Evolutionary conservation across 2,329 filamentous ascomycete species (phyloP).

Genomic region (Nemania serpens): DNA sequence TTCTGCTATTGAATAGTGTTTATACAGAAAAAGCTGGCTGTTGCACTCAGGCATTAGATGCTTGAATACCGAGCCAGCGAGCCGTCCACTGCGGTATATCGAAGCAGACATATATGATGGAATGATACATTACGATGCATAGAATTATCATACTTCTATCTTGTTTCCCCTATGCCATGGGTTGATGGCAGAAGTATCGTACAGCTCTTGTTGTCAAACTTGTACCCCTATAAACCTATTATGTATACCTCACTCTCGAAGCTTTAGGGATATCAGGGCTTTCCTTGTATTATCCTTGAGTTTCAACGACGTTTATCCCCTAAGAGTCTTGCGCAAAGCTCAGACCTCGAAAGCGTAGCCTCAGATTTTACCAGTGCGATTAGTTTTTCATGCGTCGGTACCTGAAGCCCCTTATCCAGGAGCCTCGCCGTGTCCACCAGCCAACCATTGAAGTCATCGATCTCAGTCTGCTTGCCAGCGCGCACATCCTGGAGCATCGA

Average conservation of each 20-base stretch:
- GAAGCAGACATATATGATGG: neutral
- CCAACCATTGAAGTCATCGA: constrained; percentile 59
- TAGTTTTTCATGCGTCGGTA: constrained; percentile 48
- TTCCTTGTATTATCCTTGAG: neutral
- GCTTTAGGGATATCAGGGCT: neutral
- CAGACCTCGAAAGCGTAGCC: constrained; percentile 40
- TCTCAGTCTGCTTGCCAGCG: constrained; percentile 47
- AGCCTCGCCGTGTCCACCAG: constrained; percentile 53
- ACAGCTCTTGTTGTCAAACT: neutral
- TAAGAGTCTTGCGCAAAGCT: constrained; percentile 37
- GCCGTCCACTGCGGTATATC: neutral
- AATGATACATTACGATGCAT: neutral
- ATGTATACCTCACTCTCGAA: too few relatives aligned
- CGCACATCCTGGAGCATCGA: constrained; percentile 66
- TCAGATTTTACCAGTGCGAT: constrained; percentile 50
- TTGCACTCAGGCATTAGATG: too few relatives aligned
- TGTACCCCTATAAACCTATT: too few relatives aligned
- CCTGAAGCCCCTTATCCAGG: constrained; percentile 42
- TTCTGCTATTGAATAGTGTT: too few relatives aligned
- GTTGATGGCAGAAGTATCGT: neutral
- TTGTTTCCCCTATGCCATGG: neutral
- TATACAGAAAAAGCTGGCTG: too few relatives aligned
- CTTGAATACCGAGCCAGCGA: too few relatives aligned
- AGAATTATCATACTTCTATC: neutral
- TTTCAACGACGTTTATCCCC: neutral